Evolutionary conservation across 805 yeast species (phyloP).

Genomic region (Lipomyces sp.): DNA sequence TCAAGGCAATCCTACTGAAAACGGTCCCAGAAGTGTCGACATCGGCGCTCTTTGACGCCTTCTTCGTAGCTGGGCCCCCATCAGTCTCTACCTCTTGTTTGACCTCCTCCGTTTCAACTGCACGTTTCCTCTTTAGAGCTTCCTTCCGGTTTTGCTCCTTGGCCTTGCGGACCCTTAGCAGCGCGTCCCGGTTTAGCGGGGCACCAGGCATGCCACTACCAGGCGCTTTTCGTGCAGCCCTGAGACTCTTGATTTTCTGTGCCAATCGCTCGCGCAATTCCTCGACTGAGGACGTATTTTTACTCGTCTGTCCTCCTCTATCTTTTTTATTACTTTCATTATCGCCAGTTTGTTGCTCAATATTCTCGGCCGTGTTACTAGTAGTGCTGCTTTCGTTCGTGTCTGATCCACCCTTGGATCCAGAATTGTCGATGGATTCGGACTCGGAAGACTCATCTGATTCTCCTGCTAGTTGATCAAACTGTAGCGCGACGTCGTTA

Average conservation of each 20-base stretch:
- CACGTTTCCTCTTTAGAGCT: conserved; percentile 50
- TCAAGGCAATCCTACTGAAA: conserved; percentile 80
- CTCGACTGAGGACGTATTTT: conserved; percentile 52
- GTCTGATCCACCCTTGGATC: not conserved
- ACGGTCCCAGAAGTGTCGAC: conserved; percentile 53
- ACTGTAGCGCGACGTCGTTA: conserved; percentile 14
- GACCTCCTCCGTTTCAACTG: conserved; percentile 47
- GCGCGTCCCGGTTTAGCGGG: conserved; percentile 81
- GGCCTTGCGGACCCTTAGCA: conserved; percentile 64
- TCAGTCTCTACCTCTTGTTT: conserved; percentile 43
- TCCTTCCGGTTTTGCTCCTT: conserved; percentile 51
- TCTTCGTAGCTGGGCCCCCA: conserved; percentile 16
- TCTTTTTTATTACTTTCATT: conserved; percentile 17
- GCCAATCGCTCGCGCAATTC: conserved; percentile 80
- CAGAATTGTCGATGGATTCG: not conserved
- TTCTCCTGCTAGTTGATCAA: conserved; percentile 9
- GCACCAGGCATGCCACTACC: conserved; percentile 83
- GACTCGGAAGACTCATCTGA: not conserved
- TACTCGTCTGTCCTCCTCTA: not conserved
- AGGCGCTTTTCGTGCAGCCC: conserved; percentile 87
- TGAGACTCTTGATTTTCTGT: conserved; percentile 67
- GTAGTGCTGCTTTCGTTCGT: not conserved
- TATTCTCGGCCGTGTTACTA: not conserved
- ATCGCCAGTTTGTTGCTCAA: conserved; percentile 10
- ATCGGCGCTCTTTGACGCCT: conserved; percentile 39